These are phyloP conservation scores for Fusarium torulosum DNA, from an alignment of 2,329 filamentous ascomycete genomes.

Conservation along the genomic window DNA sequence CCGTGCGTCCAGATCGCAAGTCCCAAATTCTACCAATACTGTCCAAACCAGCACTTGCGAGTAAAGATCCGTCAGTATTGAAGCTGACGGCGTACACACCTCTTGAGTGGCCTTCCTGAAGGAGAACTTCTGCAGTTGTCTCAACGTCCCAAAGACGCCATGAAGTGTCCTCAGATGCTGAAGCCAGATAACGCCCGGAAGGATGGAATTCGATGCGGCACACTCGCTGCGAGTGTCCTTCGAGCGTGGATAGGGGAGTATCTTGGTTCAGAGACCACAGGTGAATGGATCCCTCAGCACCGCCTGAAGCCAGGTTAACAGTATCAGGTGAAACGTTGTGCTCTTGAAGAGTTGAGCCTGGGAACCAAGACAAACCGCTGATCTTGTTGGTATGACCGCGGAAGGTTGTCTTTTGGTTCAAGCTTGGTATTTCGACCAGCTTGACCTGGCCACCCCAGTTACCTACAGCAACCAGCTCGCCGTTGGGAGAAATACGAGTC, in stretches of 20 bases:
- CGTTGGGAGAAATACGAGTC: conserved; percentile 88
- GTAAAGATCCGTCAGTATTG: conserved; percentile 88
- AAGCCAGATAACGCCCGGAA: conserved; percentile 88
- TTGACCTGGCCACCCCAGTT: conserved; percentile 95
- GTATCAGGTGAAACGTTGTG: conserved; percentile 77
- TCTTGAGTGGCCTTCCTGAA: conserved; percentile 94
- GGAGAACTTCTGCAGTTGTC: conserved; percentile 82
- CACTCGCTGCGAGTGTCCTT: conserved; percentile 87
- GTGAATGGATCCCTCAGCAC: conserved; percentile 87
- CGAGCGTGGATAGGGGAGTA: conserved; percentile 83
- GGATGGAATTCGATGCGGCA: conserved; percentile 96
- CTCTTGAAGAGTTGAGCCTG: conserved; percentile 79
- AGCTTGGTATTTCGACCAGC: conserved; percentile 83
- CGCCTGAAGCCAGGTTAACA: conserved; percentile 90
- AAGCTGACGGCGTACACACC: conserved; percentile 93
- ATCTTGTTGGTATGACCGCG: conserved; percentile 91
- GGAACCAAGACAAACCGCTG: conserved; percentile 91
- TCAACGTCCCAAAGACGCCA: conserved; percentile 97
- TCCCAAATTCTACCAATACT: conserved; percentile 98
- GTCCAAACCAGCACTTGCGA: conserved; percentile 93
- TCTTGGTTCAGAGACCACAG: conserved; percentile 92
- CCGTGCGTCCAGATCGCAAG: conserved; percentile 88
- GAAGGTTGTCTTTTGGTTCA: conserved; percentile 80
- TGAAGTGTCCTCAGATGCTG: conserved; percentile 94
- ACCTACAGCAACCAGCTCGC: conserved; percentile 85